Conservation (phyloP, 192 early-diverging fungal genomes). For the Backusella tuberculispora region DNA sequence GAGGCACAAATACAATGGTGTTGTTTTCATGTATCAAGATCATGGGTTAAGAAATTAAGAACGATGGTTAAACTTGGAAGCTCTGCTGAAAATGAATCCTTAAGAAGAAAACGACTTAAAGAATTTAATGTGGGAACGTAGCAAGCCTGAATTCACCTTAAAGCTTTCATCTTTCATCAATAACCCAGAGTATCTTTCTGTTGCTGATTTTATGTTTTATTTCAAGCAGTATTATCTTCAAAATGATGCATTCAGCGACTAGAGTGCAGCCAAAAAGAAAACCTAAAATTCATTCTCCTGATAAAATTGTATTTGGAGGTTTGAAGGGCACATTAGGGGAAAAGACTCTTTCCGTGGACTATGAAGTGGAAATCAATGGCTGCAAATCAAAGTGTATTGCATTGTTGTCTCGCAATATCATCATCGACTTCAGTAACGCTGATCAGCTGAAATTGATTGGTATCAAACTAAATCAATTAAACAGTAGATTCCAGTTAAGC, state of each 20-base stretch:
- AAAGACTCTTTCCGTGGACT: constrained; percentile 22
- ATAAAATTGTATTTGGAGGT: constrained; percentile 23
- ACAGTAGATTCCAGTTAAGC: constrained; percentile 23
- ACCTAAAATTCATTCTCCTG: constrained; percentile 12
- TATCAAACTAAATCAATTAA: constrained; percentile 19
- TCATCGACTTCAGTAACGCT: constrained; percentile 19
- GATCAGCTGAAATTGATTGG: constrained; percentile 21
- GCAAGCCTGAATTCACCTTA: neutral
- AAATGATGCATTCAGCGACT: no score
- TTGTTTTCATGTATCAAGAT: neutral
- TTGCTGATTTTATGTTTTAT: no score
- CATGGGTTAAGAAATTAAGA: neutral
- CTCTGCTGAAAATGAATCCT: neutral
- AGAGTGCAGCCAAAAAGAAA: constrained; percentile 17
- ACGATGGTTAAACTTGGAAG: neutral
- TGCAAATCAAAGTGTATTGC: constrained; percentile 19
- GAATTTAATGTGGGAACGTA: neutral
- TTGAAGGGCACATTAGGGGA: constrained; percentile 18
- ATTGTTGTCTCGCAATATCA: constrained; percentile 20
- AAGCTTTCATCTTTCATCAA: no score
- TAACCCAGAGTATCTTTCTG: no score
- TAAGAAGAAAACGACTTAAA: neutral
- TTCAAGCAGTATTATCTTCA: no score
- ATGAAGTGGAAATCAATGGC: constrained; percentile 18
- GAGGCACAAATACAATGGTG: constrained; percentile 8